phyloP scores from a whole-genome alignment of 495 filamentous ascomycete genomes.

The Rhizodiscina lignyota region DNA sequence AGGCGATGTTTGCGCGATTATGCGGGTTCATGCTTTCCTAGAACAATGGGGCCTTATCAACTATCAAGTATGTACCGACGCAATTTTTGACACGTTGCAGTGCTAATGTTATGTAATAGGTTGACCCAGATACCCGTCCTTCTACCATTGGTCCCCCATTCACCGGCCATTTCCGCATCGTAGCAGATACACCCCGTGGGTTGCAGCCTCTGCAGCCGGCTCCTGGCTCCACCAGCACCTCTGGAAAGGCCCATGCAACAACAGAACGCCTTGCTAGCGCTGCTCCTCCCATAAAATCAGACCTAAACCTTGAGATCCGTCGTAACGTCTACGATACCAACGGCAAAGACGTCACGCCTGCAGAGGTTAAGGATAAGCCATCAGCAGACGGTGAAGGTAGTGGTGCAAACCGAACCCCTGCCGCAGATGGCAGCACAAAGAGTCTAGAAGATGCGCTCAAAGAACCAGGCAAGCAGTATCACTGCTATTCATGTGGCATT shows the following conservation, averaged over 20 bases:
- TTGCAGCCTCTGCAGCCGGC: constrained; percentile 89
- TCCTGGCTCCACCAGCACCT: constrained; percentile 52
- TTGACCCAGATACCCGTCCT: constrained; percentile 86
- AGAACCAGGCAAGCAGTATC: constrained; percentile 50
- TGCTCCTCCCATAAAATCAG: constrained; percentile 52
- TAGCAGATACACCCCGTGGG: constrained; percentile 86
- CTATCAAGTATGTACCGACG: constrained; percentile 58
- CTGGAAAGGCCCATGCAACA: constrained; percentile 51
- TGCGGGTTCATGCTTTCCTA: constrained; percentile 96
- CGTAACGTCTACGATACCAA: constrained; percentile 91
- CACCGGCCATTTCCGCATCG: constrained; percentile 90
- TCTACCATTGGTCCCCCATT: constrained; percentile 94
- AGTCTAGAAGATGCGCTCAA: constrained; percentile 40
- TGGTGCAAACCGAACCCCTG: constrained; percentile 36
- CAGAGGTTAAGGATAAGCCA: constrained; percentile 35
- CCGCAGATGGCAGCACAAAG: constrained; percentile 32
- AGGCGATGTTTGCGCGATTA: constrained; percentile 95
- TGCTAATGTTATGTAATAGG: constrained; percentile 46
- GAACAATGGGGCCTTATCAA: constrained; percentile 99
- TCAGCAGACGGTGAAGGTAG: constrained; percentile 48
- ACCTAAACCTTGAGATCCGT: constrained; percentile 75
- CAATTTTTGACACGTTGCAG: no score
- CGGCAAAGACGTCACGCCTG: constrained; percentile 55
- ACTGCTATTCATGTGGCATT: constrained; percentile 80
- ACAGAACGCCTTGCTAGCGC: constrained; percentile 63